Conservation (phyloP, 768 basidiomycete species). For the Boletus eberwhitei region DNA sequence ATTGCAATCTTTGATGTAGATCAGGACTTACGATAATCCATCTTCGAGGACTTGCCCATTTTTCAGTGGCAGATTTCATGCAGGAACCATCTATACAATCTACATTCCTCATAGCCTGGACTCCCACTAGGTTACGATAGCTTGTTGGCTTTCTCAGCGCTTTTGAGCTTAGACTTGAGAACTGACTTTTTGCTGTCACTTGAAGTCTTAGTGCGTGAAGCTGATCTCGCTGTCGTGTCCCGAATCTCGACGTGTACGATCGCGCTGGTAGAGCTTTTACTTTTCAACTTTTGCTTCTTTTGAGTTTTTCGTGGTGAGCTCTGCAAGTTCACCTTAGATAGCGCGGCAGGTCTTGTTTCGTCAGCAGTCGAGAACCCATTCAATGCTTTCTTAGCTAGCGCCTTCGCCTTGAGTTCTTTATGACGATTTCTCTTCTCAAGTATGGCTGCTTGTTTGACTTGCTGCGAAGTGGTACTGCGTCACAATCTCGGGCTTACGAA, state of each 20-base stretch:
- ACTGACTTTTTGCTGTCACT: background rate
- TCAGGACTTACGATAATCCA: background rate
- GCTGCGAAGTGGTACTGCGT: conserved; percentile 31
- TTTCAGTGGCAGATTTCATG: conserved; percentile 6
- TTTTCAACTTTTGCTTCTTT: conserved; percentile 20
- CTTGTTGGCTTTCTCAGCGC: background rate
- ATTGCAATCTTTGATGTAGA: conserved; percentile 53
- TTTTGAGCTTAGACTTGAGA: conserved; percentile 1
- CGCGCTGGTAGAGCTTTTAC: background rate
- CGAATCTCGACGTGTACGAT: background rate
- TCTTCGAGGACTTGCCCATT: background rate
- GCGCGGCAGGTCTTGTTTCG: background rate
- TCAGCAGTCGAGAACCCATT: background rate
- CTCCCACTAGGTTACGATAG: conserved; percentile 3
- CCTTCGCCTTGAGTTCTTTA: conserved; percentile 43
- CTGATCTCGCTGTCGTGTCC: background rate
- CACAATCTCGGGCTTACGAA: background rate
- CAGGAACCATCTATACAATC: conserved; percentile 8
- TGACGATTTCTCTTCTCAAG: conserved; percentile 48
- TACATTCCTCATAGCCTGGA: background rate
- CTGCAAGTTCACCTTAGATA: background rate
- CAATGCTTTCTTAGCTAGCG: conserved; percentile 34
- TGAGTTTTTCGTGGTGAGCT: background rate
- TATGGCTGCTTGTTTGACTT: conserved; percentile 42
- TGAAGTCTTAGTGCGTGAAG: background rate